A percentile compares a stretch with the other conserved stretches of the same genome.
These are phyloP conservation scores for Fomitopsis palustris DNA, from an alignment of 1,284 basidiomycete species.

Conservation along the genomic window DNA sequence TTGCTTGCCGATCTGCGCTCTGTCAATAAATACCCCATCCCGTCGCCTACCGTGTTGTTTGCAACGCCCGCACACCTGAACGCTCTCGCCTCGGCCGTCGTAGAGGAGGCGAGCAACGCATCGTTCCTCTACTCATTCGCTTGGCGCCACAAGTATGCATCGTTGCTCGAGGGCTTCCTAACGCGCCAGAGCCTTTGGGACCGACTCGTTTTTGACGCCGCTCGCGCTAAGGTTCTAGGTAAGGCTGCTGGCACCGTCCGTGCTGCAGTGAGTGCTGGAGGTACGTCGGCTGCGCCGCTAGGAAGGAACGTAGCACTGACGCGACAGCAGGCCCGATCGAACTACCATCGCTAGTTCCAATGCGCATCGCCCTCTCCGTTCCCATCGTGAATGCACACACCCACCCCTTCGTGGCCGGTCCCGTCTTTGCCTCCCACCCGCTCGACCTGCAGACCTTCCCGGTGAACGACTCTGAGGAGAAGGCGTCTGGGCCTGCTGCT, in stretches of 20 bases:
- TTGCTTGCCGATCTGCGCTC: constrained; percentile 44
- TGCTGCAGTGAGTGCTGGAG: constrained; percentile 60
- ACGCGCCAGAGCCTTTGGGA: constrained; percentile 80
- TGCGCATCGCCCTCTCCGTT: constrained; percentile 67
- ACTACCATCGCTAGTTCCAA: constrained; percentile 46
- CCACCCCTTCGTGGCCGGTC: constrained; percentile 61
- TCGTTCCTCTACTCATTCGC: constrained; percentile 54
- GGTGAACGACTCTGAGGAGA: constrained; percentile 8
- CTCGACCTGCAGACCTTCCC: constrained; percentile 73
- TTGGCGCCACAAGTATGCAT: constrained; percentile 70
- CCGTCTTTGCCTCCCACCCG: constrained; percentile 69
- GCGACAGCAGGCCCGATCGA: constrained; percentile 31
- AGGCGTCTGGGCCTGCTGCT: constrained; percentile 25
- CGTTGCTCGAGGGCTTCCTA: constrained; percentile 62
- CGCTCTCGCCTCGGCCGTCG: constrained; percentile 45
- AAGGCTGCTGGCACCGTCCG: constrained; percentile 56
- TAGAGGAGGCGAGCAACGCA: constrained; percentile 48
- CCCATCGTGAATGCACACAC: constrained; percentile 62
- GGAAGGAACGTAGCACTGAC: background rate
- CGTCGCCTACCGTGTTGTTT: constrained; percentile 67
- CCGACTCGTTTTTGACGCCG: constrained; percentile 63
- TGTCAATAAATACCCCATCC: constrained; percentile 47
- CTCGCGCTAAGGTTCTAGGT: constrained; percentile 57
- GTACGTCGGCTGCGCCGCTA: constrained; percentile 34
- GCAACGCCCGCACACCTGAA: constrained; percentile 57